These are phyloP conservation scores for Phytophthora tentaculata DNA, from an alignment of 352 stramenopile genomes.

Conservation along the genomic window DNA sequence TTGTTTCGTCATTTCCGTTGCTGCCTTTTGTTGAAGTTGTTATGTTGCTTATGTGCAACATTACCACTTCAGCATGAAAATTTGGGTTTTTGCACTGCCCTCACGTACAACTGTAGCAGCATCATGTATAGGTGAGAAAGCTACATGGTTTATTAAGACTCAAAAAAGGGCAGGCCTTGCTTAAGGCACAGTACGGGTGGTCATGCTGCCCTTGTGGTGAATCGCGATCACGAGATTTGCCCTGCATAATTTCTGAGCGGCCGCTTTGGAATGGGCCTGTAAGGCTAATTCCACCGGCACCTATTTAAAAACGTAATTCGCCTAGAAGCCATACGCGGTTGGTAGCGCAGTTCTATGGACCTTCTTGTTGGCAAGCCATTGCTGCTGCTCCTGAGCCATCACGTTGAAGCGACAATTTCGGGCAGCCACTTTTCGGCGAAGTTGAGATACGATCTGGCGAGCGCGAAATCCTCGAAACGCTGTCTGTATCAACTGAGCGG, in stretches of 20 bases:
- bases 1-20: neutral
- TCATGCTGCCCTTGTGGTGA: constrained; percentile 51
- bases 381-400: constrained; percentile 25
- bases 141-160: neutral
- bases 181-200: constrained; percentile 33
- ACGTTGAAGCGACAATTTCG: constrained; percentile 12
- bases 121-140: constrained; percentile 4
- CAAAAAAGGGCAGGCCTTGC: constrained; percentile 54
- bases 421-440: constrained; percentile 45
- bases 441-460: constrained; percentile 43
- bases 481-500: constrained; percentile 51
- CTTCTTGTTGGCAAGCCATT: constrained; percentile 30
- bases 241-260: constrained; percentile 76
- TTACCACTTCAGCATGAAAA: constrained; percentile 18
- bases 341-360: constrained; percentile 36
- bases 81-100: constrained; percentile 9
- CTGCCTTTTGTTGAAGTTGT: neutral
- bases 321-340: constrained; percentile 57
- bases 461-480: constrained; percentile 49
- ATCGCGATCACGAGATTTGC: constrained; percentile 88
- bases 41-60: constrained; percentile 8
- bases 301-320: neutral
- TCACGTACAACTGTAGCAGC: constrained; percentile 27
- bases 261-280: constrained; percentile 32
- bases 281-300: constrained; percentile 50